A percentile compares a stretch with the other conserved stretches of the same genome.
phyloP scores from a whole-genome alignment of 2,329 filamentous ascomycete species.

The Remersonia thermophila region DNA sequence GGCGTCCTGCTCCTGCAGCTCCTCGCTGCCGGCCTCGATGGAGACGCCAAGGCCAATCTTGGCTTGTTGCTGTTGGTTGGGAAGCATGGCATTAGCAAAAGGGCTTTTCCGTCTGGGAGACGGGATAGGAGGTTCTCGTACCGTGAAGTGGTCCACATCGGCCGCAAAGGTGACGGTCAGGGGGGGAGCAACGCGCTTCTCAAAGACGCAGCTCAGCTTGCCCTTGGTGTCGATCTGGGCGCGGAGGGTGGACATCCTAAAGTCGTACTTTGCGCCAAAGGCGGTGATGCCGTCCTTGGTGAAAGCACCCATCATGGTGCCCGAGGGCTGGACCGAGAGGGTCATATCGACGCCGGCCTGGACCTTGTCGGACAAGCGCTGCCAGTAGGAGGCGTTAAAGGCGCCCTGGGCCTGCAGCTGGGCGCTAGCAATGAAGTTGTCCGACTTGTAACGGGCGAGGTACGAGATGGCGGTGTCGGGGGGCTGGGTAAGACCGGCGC shows the following conservation, averaged over 20 bases:
- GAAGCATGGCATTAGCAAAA: slow-evolving; percentile 19
- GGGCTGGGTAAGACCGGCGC: slow-evolving; percentile 66
- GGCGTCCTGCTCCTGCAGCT: slow-evolving; percentile 60
- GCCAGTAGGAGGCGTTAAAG: slow-evolving; percentile 88
- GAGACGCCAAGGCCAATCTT: slow-evolving; percentile 93
- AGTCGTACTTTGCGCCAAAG: slow-evolving; percentile 95
- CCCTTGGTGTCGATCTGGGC: slow-evolving; percentile 93
- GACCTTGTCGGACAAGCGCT: slow-evolving; percentile 81
- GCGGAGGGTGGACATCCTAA: slow-evolving; percentile 87
- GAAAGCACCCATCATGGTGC: slow-evolving; percentile 65
- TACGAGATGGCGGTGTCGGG: slow-evolving; percentile 90
- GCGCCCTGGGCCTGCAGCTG: slow-evolving; percentile 83
- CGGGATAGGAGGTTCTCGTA: slow-evolving; percentile 35
- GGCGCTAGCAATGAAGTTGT: slow-evolving; percentile 85
- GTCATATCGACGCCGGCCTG: slow-evolving; percentile 94
- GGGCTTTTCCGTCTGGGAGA: neutral
- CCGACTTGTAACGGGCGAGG: slow-evolving; percentile 78
- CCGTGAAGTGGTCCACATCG: slow-evolving; percentile 91
- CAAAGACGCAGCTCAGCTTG: slow-evolving; percentile 81
- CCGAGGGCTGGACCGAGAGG: slow-evolving; percentile 63
- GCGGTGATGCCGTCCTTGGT: slow-evolving; percentile 82
- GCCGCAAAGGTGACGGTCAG: slow-evolving; percentile 91
- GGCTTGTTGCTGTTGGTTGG: slow-evolving; percentile 64
- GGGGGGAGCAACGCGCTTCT: slow-evolving; percentile 89
- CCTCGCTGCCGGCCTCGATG: slow-evolving; percentile 73